Conservation (phyloP, 2,329 filamentous ascomycete genomes). For the Lasiodiplodia sp. region DNA sequence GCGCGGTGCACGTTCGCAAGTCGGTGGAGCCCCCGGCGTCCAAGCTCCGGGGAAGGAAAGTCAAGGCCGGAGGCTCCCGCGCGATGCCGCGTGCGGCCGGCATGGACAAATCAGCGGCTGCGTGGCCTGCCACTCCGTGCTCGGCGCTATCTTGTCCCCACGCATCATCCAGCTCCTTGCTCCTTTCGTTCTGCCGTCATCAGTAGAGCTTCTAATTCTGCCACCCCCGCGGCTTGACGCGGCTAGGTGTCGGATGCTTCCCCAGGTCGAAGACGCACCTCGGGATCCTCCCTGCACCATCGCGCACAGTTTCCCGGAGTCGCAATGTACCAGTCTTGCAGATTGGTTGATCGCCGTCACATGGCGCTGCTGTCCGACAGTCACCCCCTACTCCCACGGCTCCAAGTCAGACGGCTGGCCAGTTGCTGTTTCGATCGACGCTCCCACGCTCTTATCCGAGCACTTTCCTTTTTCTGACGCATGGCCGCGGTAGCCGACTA, state of each 20-base stretch:
- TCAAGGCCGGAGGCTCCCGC: not conserved
- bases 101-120: not conserved
- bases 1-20: slow-evolving; percentile 1
- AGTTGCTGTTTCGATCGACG: not conserved
- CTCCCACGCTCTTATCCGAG: not conserved
- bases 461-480: slow-evolving; percentile 18
- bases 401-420: not conserved
- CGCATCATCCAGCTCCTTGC: slow-evolving; percentile 3
- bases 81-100: not conserved
- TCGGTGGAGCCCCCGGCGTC: slow-evolving; percentile 9
- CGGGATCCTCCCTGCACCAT: not conserved
- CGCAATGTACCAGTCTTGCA: not conserved
- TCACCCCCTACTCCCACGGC: not conserved
- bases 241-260: not conserved
- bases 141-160: slow-evolving; percentile 24
- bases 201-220: not conserved
- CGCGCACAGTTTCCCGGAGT: not conserved
- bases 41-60: not conserved
- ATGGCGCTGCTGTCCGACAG: not conserved
- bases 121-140: slow-evolving; percentile 19
- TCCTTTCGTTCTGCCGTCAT: not conserved
- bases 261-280: not conserved
- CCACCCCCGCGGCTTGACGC: not conserved
- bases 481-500: slow-evolving; percentile 5
- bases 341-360: not conserved